phyloP scores from a whole-genome alignment of 495 filamentous ascomycete genomes.

The Xylaria cubensis region DNA sequence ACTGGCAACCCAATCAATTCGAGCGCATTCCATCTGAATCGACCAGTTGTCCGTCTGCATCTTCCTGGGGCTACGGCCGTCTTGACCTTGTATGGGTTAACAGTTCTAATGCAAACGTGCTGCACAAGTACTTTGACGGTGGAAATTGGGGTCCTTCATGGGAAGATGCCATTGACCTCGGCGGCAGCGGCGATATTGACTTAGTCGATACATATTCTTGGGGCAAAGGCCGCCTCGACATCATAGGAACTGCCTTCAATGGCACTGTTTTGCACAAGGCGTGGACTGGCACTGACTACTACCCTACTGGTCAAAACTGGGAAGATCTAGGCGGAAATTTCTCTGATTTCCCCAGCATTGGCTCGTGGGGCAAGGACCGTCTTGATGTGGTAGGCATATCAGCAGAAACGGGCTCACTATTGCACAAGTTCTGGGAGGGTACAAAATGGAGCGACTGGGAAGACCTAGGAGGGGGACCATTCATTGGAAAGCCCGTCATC shows the following conservation, averaged over 20 bases:
- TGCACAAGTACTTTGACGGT: conserved; percentile 21
- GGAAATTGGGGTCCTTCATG: conserved; percentile 22
- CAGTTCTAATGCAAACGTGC: neutral
- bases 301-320: conserved; percentile 37
- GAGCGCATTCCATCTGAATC: conserved; percentile 15
- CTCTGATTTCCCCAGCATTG: neutral
- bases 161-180: conserved; percentile 11
- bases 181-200: neutral
- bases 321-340: conserved; percentile 19
- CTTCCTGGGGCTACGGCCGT: conserved; percentile 20
- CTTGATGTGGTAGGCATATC: conserved; percentile 17
- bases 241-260: conserved; percentile 11
- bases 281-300: conserved; percentile 62
- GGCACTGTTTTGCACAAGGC: conserved; percentile 41
- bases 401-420: neutral
- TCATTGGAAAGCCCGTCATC: conserved; percentile 11
- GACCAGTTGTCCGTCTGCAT: neutral
- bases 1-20: conserved; percentile 24
- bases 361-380: conserved; percentile 19
- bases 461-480: conserved; percentile 12
- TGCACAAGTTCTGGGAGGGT: conserved; percentile 21
- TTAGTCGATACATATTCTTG: conserved; percentile 11
- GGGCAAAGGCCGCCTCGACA: conserved; percentile 15
- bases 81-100: conserved; percentile 21
- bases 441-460: conserved; percentile 19